phyloP scores from a whole-genome alignment of 805 yeast species.

The Myxozyma neotropica region DNA sequence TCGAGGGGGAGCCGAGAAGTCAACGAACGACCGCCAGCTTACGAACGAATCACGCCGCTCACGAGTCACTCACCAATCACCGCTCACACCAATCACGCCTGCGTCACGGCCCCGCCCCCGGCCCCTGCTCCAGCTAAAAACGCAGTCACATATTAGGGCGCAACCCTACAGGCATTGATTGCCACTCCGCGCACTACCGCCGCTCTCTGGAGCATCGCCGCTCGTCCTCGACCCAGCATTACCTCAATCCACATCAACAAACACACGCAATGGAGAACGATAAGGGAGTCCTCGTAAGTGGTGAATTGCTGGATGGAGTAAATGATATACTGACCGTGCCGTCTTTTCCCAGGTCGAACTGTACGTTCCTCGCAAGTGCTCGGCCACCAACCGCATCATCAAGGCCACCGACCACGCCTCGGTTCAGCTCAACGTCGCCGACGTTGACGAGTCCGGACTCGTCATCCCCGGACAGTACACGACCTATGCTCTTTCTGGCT shows the following conservation, averaged over 20 bases:
- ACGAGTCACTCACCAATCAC: slow-evolving; percentile 12
- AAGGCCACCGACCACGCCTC: slow-evolving; percentile 99
- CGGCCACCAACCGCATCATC: slow-evolving; percentile 99
- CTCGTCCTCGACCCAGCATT: not conserved
- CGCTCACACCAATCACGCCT: slow-evolving; percentile 7
- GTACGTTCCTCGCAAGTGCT: slow-evolving; percentile 99
- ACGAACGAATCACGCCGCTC: not conserved
- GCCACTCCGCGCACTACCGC: not conserved
- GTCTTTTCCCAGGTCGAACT: slow-evolving; percentile 81
- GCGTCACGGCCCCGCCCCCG: not conserved
- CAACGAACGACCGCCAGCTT: not conserved
- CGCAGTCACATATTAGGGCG: slow-evolving; percentile 18
- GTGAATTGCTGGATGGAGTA: too few relatives aligned
- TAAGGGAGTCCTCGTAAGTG: slow-evolving; percentile 98
- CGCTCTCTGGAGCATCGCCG: not conserved
- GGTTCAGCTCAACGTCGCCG: slow-evolving; percentile 97
- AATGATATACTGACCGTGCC: too few relatives aligned
- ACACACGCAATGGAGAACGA: slow-evolving; percentile 92
- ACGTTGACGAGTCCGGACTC: slow-evolving; percentile 96
- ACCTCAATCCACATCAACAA: not conserved
- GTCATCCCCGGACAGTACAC: slow-evolving; percentile 87
- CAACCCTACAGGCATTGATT: not conserved
- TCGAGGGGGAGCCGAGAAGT: not conserved
- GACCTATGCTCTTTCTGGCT: slow-evolving; percentile 96
- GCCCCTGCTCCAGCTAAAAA: not conserved